Percentiles rank a stretch among this genome's conserved stretches.
Conservation (phyloP, 2,329 filamentous ascomycete genomes). For the Colletotrichum sp. region DNA sequence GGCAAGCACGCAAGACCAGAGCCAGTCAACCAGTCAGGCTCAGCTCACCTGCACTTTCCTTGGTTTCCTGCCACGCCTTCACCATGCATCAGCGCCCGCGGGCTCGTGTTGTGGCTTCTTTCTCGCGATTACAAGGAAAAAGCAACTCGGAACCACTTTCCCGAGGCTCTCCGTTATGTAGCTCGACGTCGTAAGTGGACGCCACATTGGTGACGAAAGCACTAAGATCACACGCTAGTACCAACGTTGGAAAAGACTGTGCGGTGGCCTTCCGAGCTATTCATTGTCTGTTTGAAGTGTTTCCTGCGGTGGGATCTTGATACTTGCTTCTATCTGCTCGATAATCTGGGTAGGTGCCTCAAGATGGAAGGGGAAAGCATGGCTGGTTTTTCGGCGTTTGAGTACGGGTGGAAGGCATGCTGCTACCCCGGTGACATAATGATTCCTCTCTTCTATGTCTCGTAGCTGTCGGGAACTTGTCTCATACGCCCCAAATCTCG, state of each 20-base stretch:
- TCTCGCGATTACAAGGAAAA: neutral
- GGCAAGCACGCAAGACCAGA: neutral
- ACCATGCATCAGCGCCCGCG: neutral
- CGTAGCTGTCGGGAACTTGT: neutral
- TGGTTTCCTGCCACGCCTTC: neutral
- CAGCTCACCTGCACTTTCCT: neutral
- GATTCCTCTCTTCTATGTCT: neutral
- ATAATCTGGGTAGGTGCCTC: neutral
- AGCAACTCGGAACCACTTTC: neutral
- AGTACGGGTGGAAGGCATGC: neutral
- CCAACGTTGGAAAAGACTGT: constrained; percentile 1
- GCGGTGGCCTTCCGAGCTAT: neutral
- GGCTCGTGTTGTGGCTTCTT: neutral
- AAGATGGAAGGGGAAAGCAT: neutral
- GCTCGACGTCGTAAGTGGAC: constrained; percentile 6
- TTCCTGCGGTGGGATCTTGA: neutral
- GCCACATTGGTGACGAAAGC: neutral
- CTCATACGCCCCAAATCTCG: neutral
- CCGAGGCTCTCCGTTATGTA: neutral
- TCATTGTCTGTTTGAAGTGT: neutral
- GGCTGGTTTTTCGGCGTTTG: neutral
- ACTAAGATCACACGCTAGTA: neutral
- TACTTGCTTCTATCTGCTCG: neutral
- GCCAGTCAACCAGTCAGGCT: neutral
- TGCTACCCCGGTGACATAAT: neutral